Base-by-base conservation (phyloP, 768 basidiomycete genomes). In the Trametes meyenii region DNA sequence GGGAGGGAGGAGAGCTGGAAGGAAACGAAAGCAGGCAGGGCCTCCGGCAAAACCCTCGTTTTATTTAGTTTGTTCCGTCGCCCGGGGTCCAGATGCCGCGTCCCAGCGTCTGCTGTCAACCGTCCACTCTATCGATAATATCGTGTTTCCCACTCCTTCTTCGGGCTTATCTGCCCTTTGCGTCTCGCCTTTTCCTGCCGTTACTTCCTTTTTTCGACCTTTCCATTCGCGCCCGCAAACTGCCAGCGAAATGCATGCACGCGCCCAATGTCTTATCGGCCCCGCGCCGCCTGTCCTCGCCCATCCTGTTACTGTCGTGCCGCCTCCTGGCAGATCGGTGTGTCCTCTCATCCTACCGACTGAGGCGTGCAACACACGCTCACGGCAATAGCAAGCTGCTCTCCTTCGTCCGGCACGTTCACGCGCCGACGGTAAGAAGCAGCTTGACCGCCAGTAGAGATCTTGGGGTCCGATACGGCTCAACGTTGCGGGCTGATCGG, bases 31-130 rank as follows among this genome's bases (percentile, higher is more conserved):
- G 59, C 43, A 56, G 67, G 57, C 42, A 29, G 8, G 49, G 39
- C 48, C 40, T 36, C 53, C 62, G 62, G 62, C 62, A 59, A 60
- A 59, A 53, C 36, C 60, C 65, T 64, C 62, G 66, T 67, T 67
- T 67, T 69, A 66, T 67, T 66, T 55, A 62, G 53, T 29, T 62
- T 61, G 50, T 55, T 53, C 67, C 60, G 55, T 50, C 46, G 57
- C 52, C 29, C 67, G 62, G 63, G 57, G 46, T 48, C 58, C 55
- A 63, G 58, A 66, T 58, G 65, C 68, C 61, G 56, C 36, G 14
- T 21, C 54, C 39, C 49, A 52, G 57, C 57, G 57, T 43, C 57
- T 50, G 14, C 51, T 48, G 36, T 35, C 36, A 42, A 52, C 21
- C 26, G 14, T 23, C 38, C 36, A 58, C 40, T 58, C 23, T 58